Evolutionary conservation across 163 green algal species (phyloP).

Genomic region (Scenedesmus sp.): DNA sequence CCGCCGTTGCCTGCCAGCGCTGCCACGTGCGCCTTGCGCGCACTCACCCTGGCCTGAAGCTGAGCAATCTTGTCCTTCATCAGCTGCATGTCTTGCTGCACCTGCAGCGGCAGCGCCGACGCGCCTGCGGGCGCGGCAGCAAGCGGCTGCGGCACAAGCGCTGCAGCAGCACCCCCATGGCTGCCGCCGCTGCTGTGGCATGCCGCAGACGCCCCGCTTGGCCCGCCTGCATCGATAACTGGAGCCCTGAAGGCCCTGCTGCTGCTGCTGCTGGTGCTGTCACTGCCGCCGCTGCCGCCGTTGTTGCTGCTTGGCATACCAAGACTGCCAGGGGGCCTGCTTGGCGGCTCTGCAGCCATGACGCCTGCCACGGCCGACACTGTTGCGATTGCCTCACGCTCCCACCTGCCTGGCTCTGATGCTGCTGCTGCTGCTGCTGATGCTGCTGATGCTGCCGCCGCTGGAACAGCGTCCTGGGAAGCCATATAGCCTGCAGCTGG

Average conservation of each 20-base stretch:
- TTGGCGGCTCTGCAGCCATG: neutral
- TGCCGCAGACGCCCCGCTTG: neutral
- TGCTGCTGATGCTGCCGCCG: conserved; percentile 5
- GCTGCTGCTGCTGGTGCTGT: conserved; percentile 19
- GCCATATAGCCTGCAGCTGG: neutral
- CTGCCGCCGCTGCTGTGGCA: neutral
- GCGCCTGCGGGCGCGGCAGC: neutral
- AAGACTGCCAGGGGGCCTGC: neutral
- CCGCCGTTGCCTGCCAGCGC: neutral
- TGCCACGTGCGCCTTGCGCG: neutral
- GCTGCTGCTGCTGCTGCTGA: neutral
- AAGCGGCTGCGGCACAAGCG: neutral
- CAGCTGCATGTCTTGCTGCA: conserved; percentile 21
- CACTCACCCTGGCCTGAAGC: neutral
- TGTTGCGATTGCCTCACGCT: conserved; percentile 1
- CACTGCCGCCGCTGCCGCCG: neutral
- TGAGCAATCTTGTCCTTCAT: conserved; percentile 27
- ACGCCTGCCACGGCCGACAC: conserved; percentile 26
- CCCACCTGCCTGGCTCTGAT: neutral
- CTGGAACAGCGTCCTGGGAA: neutral
- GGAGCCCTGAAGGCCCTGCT: neutral
- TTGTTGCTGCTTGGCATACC: neutral
- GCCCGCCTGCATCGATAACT: neutral
- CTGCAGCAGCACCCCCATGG: neutral
- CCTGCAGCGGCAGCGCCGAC: neutral